phyloP scores from a whole-genome alignment of 2,329 filamentous ascomycete genomes.

The Pseudogymnoascus sp. region DNA sequence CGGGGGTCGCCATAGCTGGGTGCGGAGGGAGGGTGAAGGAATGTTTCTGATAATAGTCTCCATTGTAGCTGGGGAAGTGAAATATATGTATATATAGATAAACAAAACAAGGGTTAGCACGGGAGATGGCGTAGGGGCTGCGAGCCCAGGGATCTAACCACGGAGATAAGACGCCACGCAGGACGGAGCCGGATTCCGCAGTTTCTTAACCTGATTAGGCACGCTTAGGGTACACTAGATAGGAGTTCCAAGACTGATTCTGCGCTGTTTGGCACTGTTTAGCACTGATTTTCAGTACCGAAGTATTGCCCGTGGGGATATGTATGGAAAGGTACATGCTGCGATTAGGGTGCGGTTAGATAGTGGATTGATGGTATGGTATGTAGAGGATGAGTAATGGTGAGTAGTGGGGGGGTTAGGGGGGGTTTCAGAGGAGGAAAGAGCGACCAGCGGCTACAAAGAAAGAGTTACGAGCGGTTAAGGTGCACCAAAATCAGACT shows the following conservation, averaged over 20 bases:
- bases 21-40: not conserved
- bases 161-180: conserved; percentile 6
- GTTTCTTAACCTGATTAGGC: not conserved
- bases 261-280: not conserved
- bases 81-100: conserved; percentile 2
- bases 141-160: conserved; percentile 12
- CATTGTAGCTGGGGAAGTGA: not conserved
- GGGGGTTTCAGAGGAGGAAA: not conserved
- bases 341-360: not conserved
- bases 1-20: not conserved
- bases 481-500: not conserved
- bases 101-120: conserved; percentile 16
- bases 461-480: not conserved
- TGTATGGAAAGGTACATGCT: not conserved
- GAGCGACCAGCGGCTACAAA: not conserved
- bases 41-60: not conserved
- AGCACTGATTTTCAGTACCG: not conserved
- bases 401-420: not conserved
- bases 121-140: conserved; percentile 18
- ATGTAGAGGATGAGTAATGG: not conserved
- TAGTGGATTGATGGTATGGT: not conserved
- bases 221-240: not conserved
- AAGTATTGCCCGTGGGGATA: not conserved
- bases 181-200: conserved; percentile 1
- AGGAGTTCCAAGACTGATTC: not conserved